Evolutionary conservation across 2,329 filamentous ascomycete genomes (phyloP).

Genomic region (Pyricularia sp.): DNA sequence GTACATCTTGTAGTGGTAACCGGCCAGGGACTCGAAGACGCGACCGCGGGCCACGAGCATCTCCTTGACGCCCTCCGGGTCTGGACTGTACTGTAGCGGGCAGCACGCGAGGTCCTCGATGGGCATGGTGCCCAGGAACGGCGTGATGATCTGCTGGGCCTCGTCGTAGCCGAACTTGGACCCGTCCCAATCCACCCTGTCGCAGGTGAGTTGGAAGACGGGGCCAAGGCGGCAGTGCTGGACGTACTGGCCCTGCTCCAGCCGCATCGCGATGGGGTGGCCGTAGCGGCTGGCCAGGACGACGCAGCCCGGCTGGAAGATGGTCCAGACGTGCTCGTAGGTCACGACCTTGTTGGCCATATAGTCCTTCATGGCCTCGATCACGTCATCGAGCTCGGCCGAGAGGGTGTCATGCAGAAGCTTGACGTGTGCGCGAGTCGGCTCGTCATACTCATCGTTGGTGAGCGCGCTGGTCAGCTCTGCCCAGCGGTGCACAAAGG

Average conservation of each 20-base stretch:
- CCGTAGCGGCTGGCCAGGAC: constrained; percentile 24
- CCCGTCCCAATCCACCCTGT: constrained; percentile 31
- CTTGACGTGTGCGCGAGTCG: constrained; percentile 27
- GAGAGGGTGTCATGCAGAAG: constrained; percentile 31
- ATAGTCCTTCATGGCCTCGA: constrained; percentile 33
- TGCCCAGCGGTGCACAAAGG: constrained; percentile 51
- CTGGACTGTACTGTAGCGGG: constrained; percentile 13
- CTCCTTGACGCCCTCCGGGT: constrained; percentile 13
- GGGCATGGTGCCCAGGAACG: constrained; percentile 24
- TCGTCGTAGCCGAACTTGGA: constrained; percentile 24
- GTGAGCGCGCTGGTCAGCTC: constrained; percentile 24
- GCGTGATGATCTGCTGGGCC: constrained; percentile 17
- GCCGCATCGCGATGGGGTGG: constrained; percentile 20
- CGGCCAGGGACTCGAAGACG: constrained; percentile 26
- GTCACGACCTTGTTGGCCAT: constrained; percentile 34
- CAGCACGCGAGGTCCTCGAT: constrained; percentile 21
- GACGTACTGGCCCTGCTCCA: constrained; percentile 18
- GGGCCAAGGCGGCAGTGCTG: constrained; percentile 17
- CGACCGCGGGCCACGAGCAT: constrained; percentile 24
- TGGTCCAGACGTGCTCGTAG: constrained; percentile 33
- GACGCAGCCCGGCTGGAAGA: constrained; percentile 30
- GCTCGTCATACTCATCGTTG: constrained; percentile 21
- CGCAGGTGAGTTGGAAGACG: constrained; percentile 21
- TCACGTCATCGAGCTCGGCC: constrained; percentile 32
- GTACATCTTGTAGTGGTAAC: constrained; percentile 31